A percentile compares a stretch with the other conserved stretches of the same genome.
Conservation (phyloP, 2,329 filamentous ascomycete species). For the Orbilia ellipsospora region DNA sequence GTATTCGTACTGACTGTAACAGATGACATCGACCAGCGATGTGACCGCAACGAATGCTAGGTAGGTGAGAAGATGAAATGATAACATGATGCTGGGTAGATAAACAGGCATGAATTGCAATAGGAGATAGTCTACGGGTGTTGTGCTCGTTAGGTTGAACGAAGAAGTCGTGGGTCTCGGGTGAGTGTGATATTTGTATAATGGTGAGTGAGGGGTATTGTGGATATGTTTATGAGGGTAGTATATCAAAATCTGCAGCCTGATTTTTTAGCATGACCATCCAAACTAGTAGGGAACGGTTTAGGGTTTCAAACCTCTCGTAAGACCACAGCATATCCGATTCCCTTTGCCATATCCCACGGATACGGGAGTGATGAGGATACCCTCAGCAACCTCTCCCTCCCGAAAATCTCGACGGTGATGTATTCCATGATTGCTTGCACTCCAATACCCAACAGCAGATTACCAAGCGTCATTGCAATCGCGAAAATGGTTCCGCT, state of each 20-base stretch:
- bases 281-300: background rate
- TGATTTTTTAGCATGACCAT: background rate
- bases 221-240: conserved; percentile 78
- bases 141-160: conserved; percentile 76
- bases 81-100: conserved; percentile 72
- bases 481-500: conserved; percentile 64
- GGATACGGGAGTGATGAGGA: conserved; percentile 72
- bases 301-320: conserved; percentile 67
- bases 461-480: conserved; percentile 69
- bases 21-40: conserved; percentile 74
- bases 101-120: conserved; percentile 74
- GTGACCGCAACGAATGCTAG: conserved; percentile 72
- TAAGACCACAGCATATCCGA: conserved; percentile 67
- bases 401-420: conserved; percentile 67
- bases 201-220: conserved; percentile 61
- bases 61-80: conserved; percentile 78
- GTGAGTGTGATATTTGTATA: conserved; percentile 68
- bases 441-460: conserved; percentile 67
- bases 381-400: conserved; percentile 70
- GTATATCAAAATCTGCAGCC: conserved; percentile 72
- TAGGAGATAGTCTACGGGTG: conserved; percentile 72
- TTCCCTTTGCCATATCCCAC: conserved; percentile 70
- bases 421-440: conserved; percentile 70
- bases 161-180: conserved; percentile 70
- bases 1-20: conserved; percentile 75